A percentile compares a stretch with the other conserved stretches of the same genome.
Evolutionary conservation across 1,139 yeast species (phyloP).

Genomic region (Zygoascus sp.): DNA sequence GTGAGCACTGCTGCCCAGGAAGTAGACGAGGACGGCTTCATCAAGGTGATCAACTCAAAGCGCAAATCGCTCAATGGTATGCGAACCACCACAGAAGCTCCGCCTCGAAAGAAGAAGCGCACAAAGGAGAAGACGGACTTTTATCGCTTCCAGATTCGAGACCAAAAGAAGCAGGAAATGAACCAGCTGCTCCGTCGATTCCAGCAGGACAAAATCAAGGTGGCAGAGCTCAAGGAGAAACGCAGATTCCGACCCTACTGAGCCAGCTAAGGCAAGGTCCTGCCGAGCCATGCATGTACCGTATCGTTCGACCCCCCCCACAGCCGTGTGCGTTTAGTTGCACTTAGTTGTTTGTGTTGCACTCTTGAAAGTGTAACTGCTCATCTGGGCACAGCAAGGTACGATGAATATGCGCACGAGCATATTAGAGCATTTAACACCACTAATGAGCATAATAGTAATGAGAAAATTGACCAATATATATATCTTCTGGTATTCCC

Average conservation of each 20-base stretch:
- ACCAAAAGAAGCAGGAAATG: conserved; percentile 88
- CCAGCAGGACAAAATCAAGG: conserved; percentile 85
- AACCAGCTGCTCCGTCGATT: conserved; percentile 77
- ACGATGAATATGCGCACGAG: background rate
- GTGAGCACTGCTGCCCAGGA: conserved; percentile 43
- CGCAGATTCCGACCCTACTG: conserved; percentile 82
- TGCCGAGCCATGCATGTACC: too few species aligned
- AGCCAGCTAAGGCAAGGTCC: too few species aligned
- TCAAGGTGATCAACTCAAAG: conserved; percentile 81
- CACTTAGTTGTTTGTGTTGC: too few species aligned
- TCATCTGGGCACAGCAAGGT: too few species aligned
- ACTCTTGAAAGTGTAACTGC: too few species aligned
- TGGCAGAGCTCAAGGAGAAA: conserved; percentile 70
- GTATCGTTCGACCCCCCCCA: too few species aligned
- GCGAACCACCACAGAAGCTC: conserved; percentile 38
- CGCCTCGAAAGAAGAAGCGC: conserved; percentile 44
- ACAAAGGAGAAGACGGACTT: conserved; percentile 86
- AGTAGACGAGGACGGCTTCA: conserved; percentile 88
- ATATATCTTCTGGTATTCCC: too few species aligned
- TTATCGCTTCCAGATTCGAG: conserved; percentile 93
- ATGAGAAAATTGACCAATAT: background rate
- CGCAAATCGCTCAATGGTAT: conserved; percentile 55
- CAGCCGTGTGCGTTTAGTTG: too few species aligned
- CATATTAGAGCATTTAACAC: background rate
- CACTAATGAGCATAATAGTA: background rate